A percentile compares a stretch with the other conserved stretches of the same genome.
phyloP scores from a whole-genome alignment of 495 filamentous ascomycete genomes.

The Talaromyces adpressus region DNA sequence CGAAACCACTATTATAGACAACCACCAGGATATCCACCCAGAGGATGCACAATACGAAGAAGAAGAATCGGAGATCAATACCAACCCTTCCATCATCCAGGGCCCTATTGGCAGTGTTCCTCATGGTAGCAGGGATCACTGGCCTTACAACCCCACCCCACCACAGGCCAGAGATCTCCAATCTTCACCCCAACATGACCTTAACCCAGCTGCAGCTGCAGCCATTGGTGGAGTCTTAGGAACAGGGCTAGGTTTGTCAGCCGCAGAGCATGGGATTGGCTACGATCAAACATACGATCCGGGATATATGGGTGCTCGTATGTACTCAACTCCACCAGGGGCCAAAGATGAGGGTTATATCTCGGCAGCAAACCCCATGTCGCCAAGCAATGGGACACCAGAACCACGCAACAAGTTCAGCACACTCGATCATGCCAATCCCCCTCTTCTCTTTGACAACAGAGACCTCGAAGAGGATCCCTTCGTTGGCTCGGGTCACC shows the following conservation, averaged over 20 bases:
- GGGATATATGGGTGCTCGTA: slow-evolving; percentile 25
- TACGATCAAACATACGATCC: slow-evolving; percentile 35
- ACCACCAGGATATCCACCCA: slow-evolving; percentile 48
- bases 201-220: slow-evolving; percentile 35
- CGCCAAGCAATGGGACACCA: slow-evolving; percentile 51
- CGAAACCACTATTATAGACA: slow-evolving; percentile 52
- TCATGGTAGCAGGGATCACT: slow-evolving; percentile 42
- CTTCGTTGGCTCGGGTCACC: slow-evolving; percentile 48
- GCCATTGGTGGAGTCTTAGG: slow-evolving; percentile 21
- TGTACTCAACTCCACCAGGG: slow-evolving; percentile 36
- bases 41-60: slow-evolving; percentile 43
- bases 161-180: slow-evolving; percentile 35
- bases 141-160: slow-evolving; percentile 45
- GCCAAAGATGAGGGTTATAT: slow-evolving; percentile 85
- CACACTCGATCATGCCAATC: slow-evolving; percentile 48
- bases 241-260: slow-evolving; percentile 21
- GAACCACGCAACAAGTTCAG: slow-evolving; percentile 54
- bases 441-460: slow-evolving; percentile 50
- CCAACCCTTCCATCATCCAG: slow-evolving; percentile 71
- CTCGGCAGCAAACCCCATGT: slow-evolving; percentile 67
- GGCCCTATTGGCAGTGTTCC: slow-evolving; percentile 53
- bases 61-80: slow-evolving; percentile 59
- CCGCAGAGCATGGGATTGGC: slow-evolving; percentile 19
- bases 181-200: slow-evolving; percentile 29
- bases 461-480: slow-evolving; percentile 55